phyloP scores from a whole-genome alignment of 1,139 yeast species.

The Geotrichum siamense region DNA sequence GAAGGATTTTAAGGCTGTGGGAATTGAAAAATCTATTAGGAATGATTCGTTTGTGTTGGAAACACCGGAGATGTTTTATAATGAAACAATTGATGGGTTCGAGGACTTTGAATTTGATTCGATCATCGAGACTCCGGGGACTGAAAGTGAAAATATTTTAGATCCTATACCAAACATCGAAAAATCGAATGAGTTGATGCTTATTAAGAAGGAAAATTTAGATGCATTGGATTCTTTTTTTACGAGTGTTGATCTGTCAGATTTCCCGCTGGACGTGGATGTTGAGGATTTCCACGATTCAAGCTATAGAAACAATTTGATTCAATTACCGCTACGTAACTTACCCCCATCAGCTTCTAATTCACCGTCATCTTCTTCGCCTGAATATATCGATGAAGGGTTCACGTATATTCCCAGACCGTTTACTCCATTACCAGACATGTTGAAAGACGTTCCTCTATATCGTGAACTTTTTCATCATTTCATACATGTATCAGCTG shows the following conservation, averaged over 20 bases:
- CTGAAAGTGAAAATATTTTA: not conserved
- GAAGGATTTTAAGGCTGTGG: slow-evolving; percentile 22
- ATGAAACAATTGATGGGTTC: slow-evolving; percentile 7
- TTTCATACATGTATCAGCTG: slow-evolving; percentile 56
- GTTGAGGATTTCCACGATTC: slow-evolving; percentile 7
- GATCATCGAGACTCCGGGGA: not conserved
- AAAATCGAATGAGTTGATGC: not conserved
- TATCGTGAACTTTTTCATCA: slow-evolving; percentile 56
- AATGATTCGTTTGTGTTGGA: slow-evolving; percentile 23
- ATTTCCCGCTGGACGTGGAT: slow-evolving; percentile 13
- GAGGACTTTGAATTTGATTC: not conserved
- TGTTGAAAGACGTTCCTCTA: slow-evolving; percentile 50
- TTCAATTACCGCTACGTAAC: slow-evolving; percentile 22
- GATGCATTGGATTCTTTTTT: slow-evolving; percentile 1
- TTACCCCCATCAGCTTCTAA: slow-evolving; percentile 1
- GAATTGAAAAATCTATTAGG: slow-evolving; percentile 21
- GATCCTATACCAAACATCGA: not conserved
- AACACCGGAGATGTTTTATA: slow-evolving; percentile 16
- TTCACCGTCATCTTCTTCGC: slow-evolving; percentile 6
- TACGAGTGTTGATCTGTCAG: slow-evolving; percentile 8
- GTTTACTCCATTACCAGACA: slow-evolving; percentile 51
- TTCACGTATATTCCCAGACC: slow-evolving; percentile 42
- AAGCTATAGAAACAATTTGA: slow-evolving; percentile 19
- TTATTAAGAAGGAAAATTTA: not conserved
- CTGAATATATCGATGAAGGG: slow-evolving; percentile 5